A percentile compares a stretch with the other conserved stretches of the same genome.
Conservation (phyloP, 208 protist species). For the Acanthamoeba royreba region DNA sequence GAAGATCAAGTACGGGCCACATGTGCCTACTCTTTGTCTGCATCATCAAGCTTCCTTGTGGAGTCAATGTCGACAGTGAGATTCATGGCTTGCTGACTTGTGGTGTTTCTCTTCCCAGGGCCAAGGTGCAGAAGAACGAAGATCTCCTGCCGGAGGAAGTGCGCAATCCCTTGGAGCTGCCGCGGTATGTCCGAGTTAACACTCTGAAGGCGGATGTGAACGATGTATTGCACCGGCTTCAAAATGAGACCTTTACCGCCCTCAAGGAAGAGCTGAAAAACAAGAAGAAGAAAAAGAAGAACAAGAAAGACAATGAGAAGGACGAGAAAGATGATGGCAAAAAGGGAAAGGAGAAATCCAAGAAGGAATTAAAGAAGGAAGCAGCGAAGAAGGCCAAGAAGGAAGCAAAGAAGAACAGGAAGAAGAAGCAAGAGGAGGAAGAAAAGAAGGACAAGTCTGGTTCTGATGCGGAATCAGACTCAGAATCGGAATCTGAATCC, state of each 20-base stretch:
- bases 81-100: too few species aligned
- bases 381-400: too few species aligned
- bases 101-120: too few species aligned
- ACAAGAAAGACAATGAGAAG: too few species aligned
- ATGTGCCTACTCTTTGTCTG: too few species aligned
- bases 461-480: not conserved
- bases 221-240: not conserved
- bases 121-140: not conserved
- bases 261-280: not conserved
- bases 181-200: not conserved
- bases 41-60: too few species aligned
- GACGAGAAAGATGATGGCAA: not conserved
- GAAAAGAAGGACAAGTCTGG: not conserved
- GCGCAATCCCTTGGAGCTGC: not conserved
- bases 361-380: too few species aligned
- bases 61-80: too few species aligned
- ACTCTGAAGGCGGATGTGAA: not conserved
- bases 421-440: not conserved
- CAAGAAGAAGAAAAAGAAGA: not conserved
- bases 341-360: too few species aligned
- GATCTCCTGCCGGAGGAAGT: not conserved
- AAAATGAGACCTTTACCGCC: not conserved
- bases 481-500: too few species aligned
- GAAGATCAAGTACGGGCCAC: too few species aligned
- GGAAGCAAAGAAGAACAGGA: not conserved